phyloP scores from a whole-genome alignment of 2,329 filamentous ascomycete genomes.

The Lasiodiplodia gonubiensis region DNA sequence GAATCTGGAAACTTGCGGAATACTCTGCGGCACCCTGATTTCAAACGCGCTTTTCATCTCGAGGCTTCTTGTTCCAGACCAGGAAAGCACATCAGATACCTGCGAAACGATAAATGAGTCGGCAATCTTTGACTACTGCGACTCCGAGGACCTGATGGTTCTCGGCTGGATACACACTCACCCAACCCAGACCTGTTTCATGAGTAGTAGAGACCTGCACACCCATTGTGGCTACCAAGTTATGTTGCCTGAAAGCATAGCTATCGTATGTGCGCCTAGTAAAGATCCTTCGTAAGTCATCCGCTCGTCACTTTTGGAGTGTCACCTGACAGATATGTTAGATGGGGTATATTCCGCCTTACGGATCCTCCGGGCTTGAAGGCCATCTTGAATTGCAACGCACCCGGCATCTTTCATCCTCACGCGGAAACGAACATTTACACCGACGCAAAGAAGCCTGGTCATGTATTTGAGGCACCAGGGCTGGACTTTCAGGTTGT shows the following conservation, averaged over 20 bases:
- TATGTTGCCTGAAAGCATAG: slow-evolving; percentile 95
- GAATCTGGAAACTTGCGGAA: slow-evolving; percentile 93
- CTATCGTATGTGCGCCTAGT: slow-evolving; percentile 91
- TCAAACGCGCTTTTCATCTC: slow-evolving; percentile 94
- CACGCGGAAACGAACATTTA: slow-evolving; percentile 75
- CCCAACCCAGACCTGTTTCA: slow-evolving; percentile 94
- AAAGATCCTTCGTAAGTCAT: slow-evolving; percentile 74
- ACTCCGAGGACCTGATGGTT: slow-evolving; percentile 80
- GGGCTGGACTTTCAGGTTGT: slow-evolving; percentile 67
- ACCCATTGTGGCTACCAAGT: slow-evolving; percentile 94
- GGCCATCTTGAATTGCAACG: slow-evolving; percentile 79
- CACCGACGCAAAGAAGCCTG: slow-evolving; percentile 68
- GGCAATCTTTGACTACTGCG: slow-evolving; percentile 86
- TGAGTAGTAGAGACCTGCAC: slow-evolving; percentile 92
- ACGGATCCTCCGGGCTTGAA: slow-evolving; percentile 91
- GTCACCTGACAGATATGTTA: slow-evolving; percentile 43
- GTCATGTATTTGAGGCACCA: slow-evolving; percentile 64
- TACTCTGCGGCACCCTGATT: slow-evolving; percentile 87
- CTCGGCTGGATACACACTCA: slow-evolving; percentile 99
- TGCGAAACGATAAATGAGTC: slow-evolving; percentile 92
- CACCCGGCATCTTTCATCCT: slow-evolving; percentile 83
- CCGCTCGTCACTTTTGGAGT: neutral
- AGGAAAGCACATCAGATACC: slow-evolving; percentile 87
- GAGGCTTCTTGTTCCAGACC: slow-evolving; percentile 86
- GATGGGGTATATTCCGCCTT: slow-evolving; percentile 89